A percentile compares a stretch with the other conserved stretches of the same genome.
Evolutionary conservation across 441 rosid species (phyloP).

Genomic region (Hura crepitans): DNA sequence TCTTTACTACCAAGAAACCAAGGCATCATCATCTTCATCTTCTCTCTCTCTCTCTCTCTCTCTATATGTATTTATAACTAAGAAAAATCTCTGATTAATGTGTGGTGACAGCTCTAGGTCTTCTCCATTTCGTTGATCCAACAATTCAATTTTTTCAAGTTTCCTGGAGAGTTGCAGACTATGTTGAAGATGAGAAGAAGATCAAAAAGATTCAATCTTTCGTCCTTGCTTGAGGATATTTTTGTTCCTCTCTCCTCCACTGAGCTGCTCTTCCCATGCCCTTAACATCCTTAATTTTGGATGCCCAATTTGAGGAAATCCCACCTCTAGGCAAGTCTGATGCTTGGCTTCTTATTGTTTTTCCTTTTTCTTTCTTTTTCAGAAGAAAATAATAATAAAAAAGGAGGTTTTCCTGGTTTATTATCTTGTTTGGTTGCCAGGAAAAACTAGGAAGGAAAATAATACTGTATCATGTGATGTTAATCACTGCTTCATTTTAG

Average conservation of each 20-base stretch:
- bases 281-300: not conserved
- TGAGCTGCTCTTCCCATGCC: conserved; percentile 18
- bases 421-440: conserved; percentile 30
- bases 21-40: too few relatives aligned
- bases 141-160: not conserved
- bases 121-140: not conserved
- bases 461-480: not conserved
- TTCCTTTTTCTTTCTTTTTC: too few relatives aligned
- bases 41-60: not conserved
- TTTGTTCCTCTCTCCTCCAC: not conserved
- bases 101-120: conserved; percentile 13
- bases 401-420: not conserved
- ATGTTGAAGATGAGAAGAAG: conserved; percentile 22
- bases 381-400: not conserved
- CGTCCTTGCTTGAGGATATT: not conserved
- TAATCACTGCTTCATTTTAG: not conserved
- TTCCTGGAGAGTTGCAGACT: not conserved
- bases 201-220: conserved; percentile 5
- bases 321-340: conserved; percentile 63
- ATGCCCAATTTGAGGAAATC: conserved; percentile 28
- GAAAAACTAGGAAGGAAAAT: conserved; percentile 20
- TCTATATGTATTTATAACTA: conserved; percentile 11
- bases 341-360: conserved; percentile 47
- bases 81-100: conserved; percentile 8
- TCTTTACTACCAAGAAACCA: too few relatives aligned